Percentiles rank a stretch among this genome's conserved stretches.
phyloP scores from a whole-genome alignment of 345 rosid genomes.

The Moringa oleifera region DNA sequence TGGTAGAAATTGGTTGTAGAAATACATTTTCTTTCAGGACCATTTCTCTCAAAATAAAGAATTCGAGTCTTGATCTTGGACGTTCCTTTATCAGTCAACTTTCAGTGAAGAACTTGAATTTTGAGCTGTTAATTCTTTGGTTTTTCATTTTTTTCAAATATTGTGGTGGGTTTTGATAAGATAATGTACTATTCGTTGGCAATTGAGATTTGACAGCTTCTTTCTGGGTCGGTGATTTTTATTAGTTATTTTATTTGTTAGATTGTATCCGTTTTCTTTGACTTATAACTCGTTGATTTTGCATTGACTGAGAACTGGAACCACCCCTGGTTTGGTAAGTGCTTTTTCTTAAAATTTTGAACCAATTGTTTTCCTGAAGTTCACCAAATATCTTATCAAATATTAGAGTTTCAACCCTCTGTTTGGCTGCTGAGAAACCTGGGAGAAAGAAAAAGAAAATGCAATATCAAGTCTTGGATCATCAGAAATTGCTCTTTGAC shows the following conservation, averaged over 20 bases:
- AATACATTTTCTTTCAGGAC: too few species aligned
- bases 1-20: neutral
- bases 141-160: neutral
- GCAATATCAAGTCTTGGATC: neutral
- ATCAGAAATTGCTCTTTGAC: neutral
- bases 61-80: neutral
- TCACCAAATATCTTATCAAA: neutral
- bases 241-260: neutral
- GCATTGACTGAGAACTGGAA: neutral
- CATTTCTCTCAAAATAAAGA: neutral
- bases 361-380: neutral
- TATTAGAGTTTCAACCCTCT: too few species aligned
- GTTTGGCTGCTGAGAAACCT: neutral
- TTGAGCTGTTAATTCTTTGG: neutral
- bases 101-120: slow-evolving; percentile 4
- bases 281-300: neutral
- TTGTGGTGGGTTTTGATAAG: neutral
- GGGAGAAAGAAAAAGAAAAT: neutral
- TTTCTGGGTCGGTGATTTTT: neutral
- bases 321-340: slow-evolving; percentile 4
- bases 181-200: neutral
- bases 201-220: neutral
- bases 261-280: neutral
- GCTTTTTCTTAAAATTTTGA: slow-evolving; percentile 4
- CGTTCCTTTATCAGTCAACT: neutral